These are phyloP conservation scores for Talaromyces wortmannii DNA, from an alignment of 495 filamentous ascomycete species.

Conservation along the genomic window DNA sequence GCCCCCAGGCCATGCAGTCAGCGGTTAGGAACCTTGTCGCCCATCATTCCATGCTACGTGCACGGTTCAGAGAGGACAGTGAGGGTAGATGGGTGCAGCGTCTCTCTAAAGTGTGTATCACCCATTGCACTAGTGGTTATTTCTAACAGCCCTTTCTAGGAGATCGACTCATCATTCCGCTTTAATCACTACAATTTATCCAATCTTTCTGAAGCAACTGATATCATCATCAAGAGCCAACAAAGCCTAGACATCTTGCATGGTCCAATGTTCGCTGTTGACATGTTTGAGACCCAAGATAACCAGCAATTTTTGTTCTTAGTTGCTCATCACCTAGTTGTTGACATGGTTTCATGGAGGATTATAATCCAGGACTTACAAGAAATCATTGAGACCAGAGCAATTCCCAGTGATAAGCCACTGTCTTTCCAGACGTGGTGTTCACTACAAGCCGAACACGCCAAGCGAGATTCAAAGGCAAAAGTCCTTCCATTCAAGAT, in stretches of 20 bases:
- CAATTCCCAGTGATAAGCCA: constrained; percentile 27
- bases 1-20: constrained; percentile 39
- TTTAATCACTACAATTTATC: constrained; percentile 26
- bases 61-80: constrained; percentile 42
- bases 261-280: constrained; percentile 37
- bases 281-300: constrained; percentile 46
- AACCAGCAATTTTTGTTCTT: constrained; percentile 53
- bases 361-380: constrained; percentile 62
- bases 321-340: constrained; percentile 58
- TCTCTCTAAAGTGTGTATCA: constrained; percentile 21
- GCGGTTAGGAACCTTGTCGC: constrained; percentile 52
- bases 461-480: constrained; percentile 12
- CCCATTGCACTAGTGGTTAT: not conserved
- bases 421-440: constrained; percentile 64
- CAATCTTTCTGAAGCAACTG: constrained; percentile 21
- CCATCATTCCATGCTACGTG: constrained; percentile 64
- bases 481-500: constrained; percentile 27
- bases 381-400: constrained; percentile 44
- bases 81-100: constrained; percentile 37
- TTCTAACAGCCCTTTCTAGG: constrained; percentile 18
- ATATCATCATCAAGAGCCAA: constrained; percentile 31
- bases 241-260: constrained; percentile 28
- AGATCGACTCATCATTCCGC: constrained; percentile 33
- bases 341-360: constrained; percentile 68
- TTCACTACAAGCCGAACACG: constrained; percentile 33